phyloP scores from a whole-genome alignment of 2,329 filamentous ascomycete species.

The Hymenoscyphus infarciens region DNA sequence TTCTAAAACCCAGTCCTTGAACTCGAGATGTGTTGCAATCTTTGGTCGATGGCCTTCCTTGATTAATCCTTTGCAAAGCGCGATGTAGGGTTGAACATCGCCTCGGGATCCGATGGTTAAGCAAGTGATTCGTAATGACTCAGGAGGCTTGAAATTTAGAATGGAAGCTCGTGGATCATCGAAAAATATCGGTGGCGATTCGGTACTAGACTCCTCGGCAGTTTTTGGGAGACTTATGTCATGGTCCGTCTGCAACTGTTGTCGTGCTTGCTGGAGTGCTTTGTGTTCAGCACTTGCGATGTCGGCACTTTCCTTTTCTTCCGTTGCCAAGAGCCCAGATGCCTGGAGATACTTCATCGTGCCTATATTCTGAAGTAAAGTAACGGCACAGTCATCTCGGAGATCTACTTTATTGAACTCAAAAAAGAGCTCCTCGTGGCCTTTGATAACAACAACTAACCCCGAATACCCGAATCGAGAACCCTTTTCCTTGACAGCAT shows the following conservation, averaged over 20 bases:
- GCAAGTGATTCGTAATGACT: constrained; percentile 81
- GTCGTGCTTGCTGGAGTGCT: constrained; percentile 71
- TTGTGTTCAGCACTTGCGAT: constrained; percentile 77
- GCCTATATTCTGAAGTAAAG: constrained; percentile 73
- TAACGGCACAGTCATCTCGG: constrained; percentile 86
- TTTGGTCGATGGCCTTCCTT: constrained; percentile 81
- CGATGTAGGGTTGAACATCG: constrained; percentile 97
- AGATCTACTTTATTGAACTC: constrained; percentile 77
- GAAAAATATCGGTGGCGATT: constrained; percentile 75
- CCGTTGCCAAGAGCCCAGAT: constrained; percentile 61
- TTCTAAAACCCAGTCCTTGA: constrained; percentile 82
- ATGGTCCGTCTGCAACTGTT: constrained; percentile 49
- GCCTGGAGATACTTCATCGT: constrained; percentile 67
- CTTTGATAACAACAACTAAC: constrained; percentile 86
- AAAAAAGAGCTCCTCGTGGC: constrained; percentile 94
- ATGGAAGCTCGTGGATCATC: constrained; percentile 87
- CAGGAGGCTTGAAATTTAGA: constrained; percentile 81
- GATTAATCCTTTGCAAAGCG: constrained; percentile 84
- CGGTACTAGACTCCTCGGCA: constrained; percentile 42
- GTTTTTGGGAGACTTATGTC: constrained; percentile 49
- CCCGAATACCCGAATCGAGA: constrained; percentile 90
- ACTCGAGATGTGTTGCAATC: constrained; percentile 91
- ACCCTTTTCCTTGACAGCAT: constrained; percentile 89
- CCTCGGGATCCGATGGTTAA: constrained; percentile 93
- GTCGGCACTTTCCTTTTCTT: constrained; percentile 68